A percentile compares a stretch with the other conserved stretches of the same genome.
phyloP scores from a whole-genome alignment of 345 rosid genomes.

The Mangifera indica region DNA sequence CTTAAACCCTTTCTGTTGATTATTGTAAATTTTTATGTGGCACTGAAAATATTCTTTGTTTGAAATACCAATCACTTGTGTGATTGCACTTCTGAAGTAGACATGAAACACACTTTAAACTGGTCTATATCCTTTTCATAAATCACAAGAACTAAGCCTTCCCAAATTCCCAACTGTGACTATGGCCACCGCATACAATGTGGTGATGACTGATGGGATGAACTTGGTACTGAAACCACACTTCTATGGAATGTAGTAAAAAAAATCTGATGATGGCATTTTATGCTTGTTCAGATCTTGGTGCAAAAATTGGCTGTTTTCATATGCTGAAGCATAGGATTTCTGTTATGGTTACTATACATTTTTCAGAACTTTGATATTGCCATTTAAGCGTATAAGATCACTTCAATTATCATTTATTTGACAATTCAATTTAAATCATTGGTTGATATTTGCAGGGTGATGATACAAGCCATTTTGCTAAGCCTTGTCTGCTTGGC shows the following conservation, averaged over 20 bases:
- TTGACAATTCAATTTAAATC: neutral
- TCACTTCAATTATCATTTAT: neutral
- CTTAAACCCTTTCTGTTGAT: neutral
- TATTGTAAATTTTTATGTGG: neutral
- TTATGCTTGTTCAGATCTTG: neutral
- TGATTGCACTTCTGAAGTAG: neutral
- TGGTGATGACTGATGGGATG: neutral
- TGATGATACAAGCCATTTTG: neutral
- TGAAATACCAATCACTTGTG: neutral
- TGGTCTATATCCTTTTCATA: neutral
- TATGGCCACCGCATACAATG: neutral
- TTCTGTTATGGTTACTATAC: neutral
- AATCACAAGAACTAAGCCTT: neutral
- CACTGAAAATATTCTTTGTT: neutral
- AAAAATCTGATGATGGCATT: neutral
- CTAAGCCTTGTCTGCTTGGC: neutral
- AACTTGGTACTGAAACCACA: neutral
- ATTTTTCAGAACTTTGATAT: neutral
- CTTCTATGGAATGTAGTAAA: no score
- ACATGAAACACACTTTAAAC: neutral
- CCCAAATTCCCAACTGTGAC: neutral
- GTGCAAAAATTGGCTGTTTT: neutral
- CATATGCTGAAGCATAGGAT: neutral
- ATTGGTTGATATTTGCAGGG: constrained; percentile 1
- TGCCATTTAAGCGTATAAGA: neutral